Evolutionary conservation across 345 rosid species (phyloP), one percentile per base, ranked within the genome.

Genomic region (Excoecaria agallocha): DNA sequence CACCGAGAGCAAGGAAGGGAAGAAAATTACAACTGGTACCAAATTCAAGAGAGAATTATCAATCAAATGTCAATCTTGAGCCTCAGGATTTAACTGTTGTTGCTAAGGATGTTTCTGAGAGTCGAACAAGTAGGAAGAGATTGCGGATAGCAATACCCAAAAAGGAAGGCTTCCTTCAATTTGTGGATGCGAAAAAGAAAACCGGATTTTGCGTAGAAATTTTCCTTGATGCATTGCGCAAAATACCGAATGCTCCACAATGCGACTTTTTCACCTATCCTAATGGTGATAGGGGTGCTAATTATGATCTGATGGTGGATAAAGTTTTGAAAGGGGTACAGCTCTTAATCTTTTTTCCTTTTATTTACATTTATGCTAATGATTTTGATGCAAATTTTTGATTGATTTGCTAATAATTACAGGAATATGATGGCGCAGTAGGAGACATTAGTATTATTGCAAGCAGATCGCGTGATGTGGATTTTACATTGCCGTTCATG

Each of bases 401-500:
- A 30, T 30, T 30, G 30, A 30, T 30, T 30, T 30, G 30, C 30
- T 30, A 43, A 43, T 8, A 12, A 8, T 16, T 25, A 45, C 59
- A 77, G 80, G 38, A 46, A 1, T 72, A 13, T 19, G 80, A 72
- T 51, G 58, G 48, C 39, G 73, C 66, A 6, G 76, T 77, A 8
- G 80, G 76, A 66, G 80, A 77, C 43, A 25, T 51, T 10, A 72
- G 73, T 1, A 72, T 77, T 17, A 66, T 58, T 2, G 52, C 54
- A 52, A 77, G 72, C 57, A 57, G 81, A 24, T 68, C 74, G 46
- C 10, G 2, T 0, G 43, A 73, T 37, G 92, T 78, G 19, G 98
- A 93, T 77, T 93, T 93, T 78, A 90, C 96, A 12, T 15, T 67
- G 37, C 70, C 70, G 1, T 67, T 48, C 6, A 46, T 16, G 13